Conservation (phyloP, 2,329 filamentous ascomycete genomes). For the Cadophora sp. region DNA sequence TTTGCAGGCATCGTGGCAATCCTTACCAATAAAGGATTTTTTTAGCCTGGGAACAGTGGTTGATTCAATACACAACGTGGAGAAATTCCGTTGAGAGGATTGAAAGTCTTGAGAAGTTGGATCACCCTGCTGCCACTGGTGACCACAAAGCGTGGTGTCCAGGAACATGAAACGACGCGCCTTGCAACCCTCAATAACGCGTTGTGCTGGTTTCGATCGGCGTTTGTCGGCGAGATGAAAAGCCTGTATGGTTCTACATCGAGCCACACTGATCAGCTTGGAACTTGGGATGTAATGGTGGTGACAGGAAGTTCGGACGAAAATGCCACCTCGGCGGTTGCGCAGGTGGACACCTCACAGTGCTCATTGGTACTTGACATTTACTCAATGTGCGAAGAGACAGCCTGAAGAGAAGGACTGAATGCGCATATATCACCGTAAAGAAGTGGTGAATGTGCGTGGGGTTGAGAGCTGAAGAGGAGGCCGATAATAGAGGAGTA, state of each 20-base stretch:
- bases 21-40: not conserved
- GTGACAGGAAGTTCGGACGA: not conserved
- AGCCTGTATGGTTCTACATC: not conserved
- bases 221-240: not conserved
- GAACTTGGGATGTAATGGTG: not conserved
- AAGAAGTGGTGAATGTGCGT: not conserved
- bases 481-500: not conserved
- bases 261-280: not conserved
- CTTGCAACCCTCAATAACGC: not conserved
- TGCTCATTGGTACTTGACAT: not conserved
- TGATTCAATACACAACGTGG: not conserved
- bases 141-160: no score
- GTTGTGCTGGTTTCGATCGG: not conserved
- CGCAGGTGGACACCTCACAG: not conserved
- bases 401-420: not conserved
- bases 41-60: not conserved
- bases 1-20: not conserved
- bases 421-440: not conserved
- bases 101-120: not conserved
- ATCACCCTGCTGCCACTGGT: not conserved
- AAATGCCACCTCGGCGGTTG: not conserved
- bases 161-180: not conserved
- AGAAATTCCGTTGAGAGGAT: not conserved
- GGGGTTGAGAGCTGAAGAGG: not conserved
- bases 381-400: not conserved